phyloP scores from a whole-genome alignment of 129 eudicot genomes.

The Rutidosis leptorrhynchoides region DNA sequence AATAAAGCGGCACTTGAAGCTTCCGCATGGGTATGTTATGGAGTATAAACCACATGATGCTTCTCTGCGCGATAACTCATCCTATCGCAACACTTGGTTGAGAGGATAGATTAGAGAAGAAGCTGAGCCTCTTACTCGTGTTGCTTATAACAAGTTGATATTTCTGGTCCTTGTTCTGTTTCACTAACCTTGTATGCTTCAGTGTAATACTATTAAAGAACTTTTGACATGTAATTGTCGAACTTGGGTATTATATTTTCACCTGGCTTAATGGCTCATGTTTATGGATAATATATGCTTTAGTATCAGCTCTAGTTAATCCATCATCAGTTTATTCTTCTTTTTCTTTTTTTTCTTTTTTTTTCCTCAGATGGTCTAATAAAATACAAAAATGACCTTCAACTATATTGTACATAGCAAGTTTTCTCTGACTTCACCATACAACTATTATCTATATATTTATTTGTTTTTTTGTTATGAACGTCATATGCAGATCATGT shows the following conservation, averaged over 20 bases:
- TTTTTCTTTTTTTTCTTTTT: neutral
- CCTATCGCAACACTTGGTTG: slow-evolving; percentile 91
- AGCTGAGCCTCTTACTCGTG: slow-evolving; percentile 7
- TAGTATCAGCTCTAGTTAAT: neutral
- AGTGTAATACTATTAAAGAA: neutral
- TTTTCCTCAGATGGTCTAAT: too few species aligned
- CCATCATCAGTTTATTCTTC: neutral
- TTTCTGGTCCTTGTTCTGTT: slow-evolving; percentile 1
- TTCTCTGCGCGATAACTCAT: slow-evolving; percentile 86
- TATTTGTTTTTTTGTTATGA: too few species aligned
- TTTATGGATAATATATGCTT: slow-evolving; percentile 10
- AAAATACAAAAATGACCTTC: slow-evolving; percentile 1
- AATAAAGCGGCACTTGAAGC: slow-evolving; percentile 86
- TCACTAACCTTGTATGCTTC: slow-evolving; percentile 6
- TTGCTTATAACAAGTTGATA: slow-evolving; percentile 15
- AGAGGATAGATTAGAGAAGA: slow-evolving; percentile 66
- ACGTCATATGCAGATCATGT: too few species aligned
- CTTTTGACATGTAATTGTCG: slow-evolving; percentile 2
- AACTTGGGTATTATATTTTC: neutral
- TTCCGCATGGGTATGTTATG: slow-evolving; percentile 95
- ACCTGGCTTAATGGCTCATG: slow-evolving; percentile 6
- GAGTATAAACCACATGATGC: slow-evolving; percentile 97
- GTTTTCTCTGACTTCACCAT: neutral
- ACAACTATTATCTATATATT: neutral
- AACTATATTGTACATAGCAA: neutral